Base-by-base conservation (phyloP, 805 yeast genomes). In the Peterozyma toletana region DNA sequence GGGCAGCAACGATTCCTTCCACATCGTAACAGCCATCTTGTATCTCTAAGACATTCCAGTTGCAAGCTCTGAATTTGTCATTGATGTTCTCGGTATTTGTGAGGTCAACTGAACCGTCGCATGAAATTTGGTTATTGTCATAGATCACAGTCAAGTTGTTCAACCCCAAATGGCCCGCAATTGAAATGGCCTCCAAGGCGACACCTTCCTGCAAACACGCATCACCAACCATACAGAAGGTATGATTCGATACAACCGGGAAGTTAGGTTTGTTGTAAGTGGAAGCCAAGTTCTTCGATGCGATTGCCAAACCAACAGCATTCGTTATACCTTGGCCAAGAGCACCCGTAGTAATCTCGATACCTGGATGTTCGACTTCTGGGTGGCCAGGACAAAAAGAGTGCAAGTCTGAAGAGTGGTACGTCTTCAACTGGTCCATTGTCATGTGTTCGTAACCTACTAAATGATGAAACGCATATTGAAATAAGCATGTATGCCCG, bases 151-250 rank as follows among this genome's bases (percentile, higher is more conserved):
- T 56, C 40, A 67, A 59, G 45, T 66, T 67, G 51, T 59, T 59
- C 47, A 66, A 54, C 27, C 55, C 55, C 41, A 66, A 54, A 44
- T 65, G 68, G 30, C 69, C 71, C 13, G 70, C 71, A 6, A 66
- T 47, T 3, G 70, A 62, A 39, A 62, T 57, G 2, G 71, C 60
- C 50, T 66, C 71, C 34, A 62, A 50, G 7, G 66, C 62, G 17
- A 64, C 61, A 34, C 71, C 71, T 54, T 67, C 71, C 49, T 65
- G 68, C 40, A 67, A 46, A 50, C 71, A 66, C 3, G 67, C 70
- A 53, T 66, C 71, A 14, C 71, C 71, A 13, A 63, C 53, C 53
- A 63, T 59, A 45, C 63, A 56, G 49, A 55, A 67, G 14, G 54
- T 60, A 42, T 57, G 58, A 46, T 52, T 58, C 30, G 51, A 46